Evolutionary conservation across 1,284 basidiomycete genomes (phyloP).

Genomic region (Tilletiopsis washingtonensis): DNA sequence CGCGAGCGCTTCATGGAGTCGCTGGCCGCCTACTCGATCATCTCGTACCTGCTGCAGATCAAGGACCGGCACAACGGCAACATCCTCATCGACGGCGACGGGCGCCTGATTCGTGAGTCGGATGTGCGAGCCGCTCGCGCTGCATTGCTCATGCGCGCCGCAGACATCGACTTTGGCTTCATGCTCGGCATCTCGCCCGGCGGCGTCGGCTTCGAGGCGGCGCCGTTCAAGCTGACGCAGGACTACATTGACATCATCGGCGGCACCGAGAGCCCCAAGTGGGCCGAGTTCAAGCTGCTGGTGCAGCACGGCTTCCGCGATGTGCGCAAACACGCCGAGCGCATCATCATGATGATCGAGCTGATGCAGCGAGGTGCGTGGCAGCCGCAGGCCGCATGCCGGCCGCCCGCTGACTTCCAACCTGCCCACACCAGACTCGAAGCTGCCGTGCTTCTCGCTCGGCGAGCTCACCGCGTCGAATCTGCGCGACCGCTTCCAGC

Average conservation of each 20-base stretch:
- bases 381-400: no score
- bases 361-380: constrained; percentile 81
- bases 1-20: constrained; percentile 78
- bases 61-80: constrained; percentile 99
- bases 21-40: constrained; percentile 79
- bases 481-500: constrained; percentile 86
- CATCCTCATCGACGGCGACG: constrained; percentile 88
- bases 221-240: constrained; percentile 90
- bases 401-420: no score
- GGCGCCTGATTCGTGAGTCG: constrained; percentile 64
- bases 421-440: constrained; percentile 61
- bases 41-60: constrained; percentile 92
- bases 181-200: constrained; percentile 79
- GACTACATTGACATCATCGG: constrained; percentile 97
- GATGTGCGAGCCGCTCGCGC: not conserved
- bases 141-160: not conserved
- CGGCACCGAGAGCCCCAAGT: constrained; percentile 69
- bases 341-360: constrained; percentile 90
- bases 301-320: constrained; percentile 91
- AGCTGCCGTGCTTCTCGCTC: constrained; percentile 81
- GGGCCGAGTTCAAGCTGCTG: constrained; percentile 72
- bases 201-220: constrained; percentile 96
- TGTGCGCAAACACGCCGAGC: constrained; percentile 89
- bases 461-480: constrained; percentile 80
- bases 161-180: constrained; percentile 93